Conservation (phyloP, 352 stramenopile species). For the Globisporangium yorkense region DNA sequence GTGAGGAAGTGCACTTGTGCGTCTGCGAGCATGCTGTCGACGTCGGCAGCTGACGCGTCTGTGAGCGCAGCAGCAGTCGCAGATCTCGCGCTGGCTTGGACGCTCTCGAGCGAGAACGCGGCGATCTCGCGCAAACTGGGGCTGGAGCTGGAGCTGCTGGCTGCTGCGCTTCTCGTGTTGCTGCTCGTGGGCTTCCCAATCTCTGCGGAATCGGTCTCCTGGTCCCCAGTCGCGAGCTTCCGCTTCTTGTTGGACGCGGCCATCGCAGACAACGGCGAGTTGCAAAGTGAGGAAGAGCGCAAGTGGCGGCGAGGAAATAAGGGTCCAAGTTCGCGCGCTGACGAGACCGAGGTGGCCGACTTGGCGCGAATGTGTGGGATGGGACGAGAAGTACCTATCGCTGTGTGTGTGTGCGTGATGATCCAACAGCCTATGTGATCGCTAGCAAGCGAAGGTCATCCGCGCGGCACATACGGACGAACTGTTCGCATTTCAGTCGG, state of each 20-base stretch:
- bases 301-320: too few species aligned
- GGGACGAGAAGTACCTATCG: too few species aligned
- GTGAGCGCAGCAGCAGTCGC: background rate
- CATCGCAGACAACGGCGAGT: background rate
- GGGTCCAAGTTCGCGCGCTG: background rate
- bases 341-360: background rate
- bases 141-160: background rate
- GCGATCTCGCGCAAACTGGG: background rate
- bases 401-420: too few species aligned
- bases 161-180: too few species aligned
- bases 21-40: background rate
- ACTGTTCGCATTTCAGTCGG: background rate
- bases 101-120: slow-evolving; percentile 1
- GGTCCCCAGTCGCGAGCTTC: background rate
- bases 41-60: background rate
- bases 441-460: background rate
- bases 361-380: background rate
- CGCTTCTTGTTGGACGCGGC: background rate
- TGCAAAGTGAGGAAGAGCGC: background rate
- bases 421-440: background rate
- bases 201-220: background rate
- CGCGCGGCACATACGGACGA: background rate
- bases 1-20: slow-evolving; percentile 19
- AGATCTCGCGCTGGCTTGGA: background rate
- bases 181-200: background rate